phyloP scores from a whole-genome alignment of 2,329 filamentous ascomycete genomes.

The Nemania serpens region DNA sequence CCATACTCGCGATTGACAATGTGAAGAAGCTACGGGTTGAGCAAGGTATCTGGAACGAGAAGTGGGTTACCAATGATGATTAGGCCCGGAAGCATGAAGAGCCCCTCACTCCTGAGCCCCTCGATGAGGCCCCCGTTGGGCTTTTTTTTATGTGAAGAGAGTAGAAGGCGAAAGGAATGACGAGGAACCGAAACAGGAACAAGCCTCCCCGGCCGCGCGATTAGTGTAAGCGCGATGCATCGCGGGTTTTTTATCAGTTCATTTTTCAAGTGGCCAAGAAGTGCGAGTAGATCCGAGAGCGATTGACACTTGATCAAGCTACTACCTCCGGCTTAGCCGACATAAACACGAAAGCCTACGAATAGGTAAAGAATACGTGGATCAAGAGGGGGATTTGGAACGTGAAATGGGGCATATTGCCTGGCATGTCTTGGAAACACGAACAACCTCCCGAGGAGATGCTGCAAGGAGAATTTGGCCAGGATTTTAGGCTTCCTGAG shows the following conservation, averaged over 20 bases:
- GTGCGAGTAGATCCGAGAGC: constrained; percentile 9
- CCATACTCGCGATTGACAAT: neutral
- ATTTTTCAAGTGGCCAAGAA: constrained; percentile 14
- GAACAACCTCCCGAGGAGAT: constrained; percentile 10
- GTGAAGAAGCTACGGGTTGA: constrained; percentile 29
- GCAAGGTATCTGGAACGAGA: constrained; percentile 31
- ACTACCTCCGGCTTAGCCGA: neutral
- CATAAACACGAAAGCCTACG: constrained; percentile 23
- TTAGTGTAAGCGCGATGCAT: constrained; percentile 21
- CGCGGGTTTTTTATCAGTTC: constrained; percentile 25
- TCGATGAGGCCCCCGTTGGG: neutral
- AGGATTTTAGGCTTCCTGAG: neutral
- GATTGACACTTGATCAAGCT: neutral
- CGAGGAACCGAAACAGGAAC: neutral
- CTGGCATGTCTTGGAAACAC: constrained; percentile 26
- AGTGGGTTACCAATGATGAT: constrained; percentile 8
- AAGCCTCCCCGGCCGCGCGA: neutral
- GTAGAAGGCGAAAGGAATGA: neutral
- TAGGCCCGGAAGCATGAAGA: constrained; percentile 27
- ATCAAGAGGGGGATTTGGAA: constrained; percentile 18
- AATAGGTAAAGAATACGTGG: constrained; percentile 15
- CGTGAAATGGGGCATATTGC: constrained; percentile 22
- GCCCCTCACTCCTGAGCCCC: neutral
- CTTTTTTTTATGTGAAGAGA: neutral
- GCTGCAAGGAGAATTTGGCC: neutral